A percentile compares a stretch with the other conserved stretches of the same genome.
Evolutionary conservation across 371 early-diverging fungal species (phyloP).

Genomic region (Mucor sp.): DNA sequence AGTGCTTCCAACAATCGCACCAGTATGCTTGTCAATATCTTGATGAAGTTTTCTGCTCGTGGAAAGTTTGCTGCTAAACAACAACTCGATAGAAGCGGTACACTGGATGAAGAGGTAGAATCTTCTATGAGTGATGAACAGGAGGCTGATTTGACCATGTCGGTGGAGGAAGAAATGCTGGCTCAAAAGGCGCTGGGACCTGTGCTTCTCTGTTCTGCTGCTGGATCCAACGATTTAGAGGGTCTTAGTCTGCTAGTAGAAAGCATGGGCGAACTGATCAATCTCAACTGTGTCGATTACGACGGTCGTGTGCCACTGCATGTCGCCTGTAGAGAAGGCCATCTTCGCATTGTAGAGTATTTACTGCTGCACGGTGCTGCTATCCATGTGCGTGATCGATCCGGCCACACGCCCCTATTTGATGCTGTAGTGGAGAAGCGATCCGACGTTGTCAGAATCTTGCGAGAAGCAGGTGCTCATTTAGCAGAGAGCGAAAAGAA

Average conservation of each 20-base stretch:
- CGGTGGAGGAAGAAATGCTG: constrained; percentile 62
- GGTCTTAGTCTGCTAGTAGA: constrained; percentile 70
- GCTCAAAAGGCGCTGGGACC: constrained; percentile 84
- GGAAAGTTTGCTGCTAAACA: constrained; percentile 23
- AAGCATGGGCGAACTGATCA: constrained; percentile 55
- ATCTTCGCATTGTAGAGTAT: constrained; percentile 70
- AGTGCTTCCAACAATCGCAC: constrained; percentile 56
- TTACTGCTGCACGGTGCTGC: constrained; percentile 85
- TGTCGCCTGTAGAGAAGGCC: constrained; percentile 83
- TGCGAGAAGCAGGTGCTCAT: constrained; percentile 88
- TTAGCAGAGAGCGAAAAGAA: constrained; percentile 78
- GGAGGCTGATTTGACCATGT: constrained; percentile 24
- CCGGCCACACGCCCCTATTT: constrained; percentile 89
- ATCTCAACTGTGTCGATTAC: constrained; percentile 84
- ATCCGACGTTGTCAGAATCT: constrained; percentile 62
- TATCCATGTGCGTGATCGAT: constrained; percentile 90
- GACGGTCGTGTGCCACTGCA: constrained; percentile 87
- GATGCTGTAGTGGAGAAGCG: constrained; percentile 73
- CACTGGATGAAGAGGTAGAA: background rate
- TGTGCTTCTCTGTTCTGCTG: constrained; percentile 86
- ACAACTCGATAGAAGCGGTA: constrained; percentile 6
- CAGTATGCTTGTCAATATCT: constrained; percentile 51
- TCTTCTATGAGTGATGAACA: too few species aligned
- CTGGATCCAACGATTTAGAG: constrained; percentile 82
- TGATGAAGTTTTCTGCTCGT: constrained; percentile 36